These are phyloP conservation scores for Sphagnum tenellum DNA, from an alignment of 225 moss, liverwort and hornwort genomes.

Conservation along the genomic window DNA sequence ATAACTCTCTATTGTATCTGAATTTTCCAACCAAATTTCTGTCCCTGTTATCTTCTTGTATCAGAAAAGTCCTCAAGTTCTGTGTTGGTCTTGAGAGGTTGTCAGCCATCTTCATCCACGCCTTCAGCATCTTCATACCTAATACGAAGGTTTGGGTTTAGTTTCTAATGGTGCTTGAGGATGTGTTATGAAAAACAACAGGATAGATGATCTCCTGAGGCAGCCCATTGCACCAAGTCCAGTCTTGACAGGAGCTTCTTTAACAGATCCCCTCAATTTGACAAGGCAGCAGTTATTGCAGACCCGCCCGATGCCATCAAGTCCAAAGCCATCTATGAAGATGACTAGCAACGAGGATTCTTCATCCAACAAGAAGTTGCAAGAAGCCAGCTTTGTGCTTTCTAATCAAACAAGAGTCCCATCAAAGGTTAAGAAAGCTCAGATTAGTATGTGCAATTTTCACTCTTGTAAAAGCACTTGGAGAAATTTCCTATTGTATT, in stretches of 20 bases:
- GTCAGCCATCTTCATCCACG: too few species aligned
- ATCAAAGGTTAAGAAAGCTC: neutral
- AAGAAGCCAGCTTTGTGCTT: constrained; percentile 1
- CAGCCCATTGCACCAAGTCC: constrained; percentile 26
- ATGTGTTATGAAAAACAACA: neutral
- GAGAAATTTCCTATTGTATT: too few species aligned
- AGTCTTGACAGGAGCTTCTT: constrained; percentile 9
- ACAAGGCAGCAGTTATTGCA: constrained; percentile 21
- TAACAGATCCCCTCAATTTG: constrained; percentile 18
- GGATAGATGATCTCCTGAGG: constrained; percentile 16
- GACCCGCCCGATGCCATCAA: constrained; percentile 27
- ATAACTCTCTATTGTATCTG: too few species aligned
- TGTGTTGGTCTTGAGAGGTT: too few species aligned
- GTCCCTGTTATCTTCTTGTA: too few species aligned
- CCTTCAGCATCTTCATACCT: too few species aligned
- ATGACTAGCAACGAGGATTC: neutral
- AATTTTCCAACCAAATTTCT: too few species aligned
- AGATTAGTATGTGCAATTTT: too few species aligned
- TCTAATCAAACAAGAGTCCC: neutral
- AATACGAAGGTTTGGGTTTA: too few species aligned
- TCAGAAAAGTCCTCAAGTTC: too few species aligned
- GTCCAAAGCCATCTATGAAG: constrained; percentile 12
- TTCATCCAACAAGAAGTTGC: constrained; percentile 2
- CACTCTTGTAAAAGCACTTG: too few species aligned
- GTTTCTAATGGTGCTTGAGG: too few species aligned